phyloP scores from a whole-genome alignment of 345 rosid genomes.

The Fremontodendron californicum region DNA sequence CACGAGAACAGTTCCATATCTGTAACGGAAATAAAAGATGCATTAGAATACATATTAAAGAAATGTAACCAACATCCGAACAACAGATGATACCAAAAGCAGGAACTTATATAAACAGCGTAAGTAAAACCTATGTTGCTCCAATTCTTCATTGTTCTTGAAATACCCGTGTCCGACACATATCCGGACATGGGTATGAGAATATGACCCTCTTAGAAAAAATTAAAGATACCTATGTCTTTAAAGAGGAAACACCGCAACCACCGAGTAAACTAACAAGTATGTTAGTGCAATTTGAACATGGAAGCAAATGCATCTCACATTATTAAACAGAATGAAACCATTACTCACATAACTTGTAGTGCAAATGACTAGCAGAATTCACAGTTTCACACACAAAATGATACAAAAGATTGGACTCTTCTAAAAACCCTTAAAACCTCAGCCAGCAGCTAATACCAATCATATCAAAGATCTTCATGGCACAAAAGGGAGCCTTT shows the following conservation, averaged over 20 bases:
- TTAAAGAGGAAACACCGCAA: neutral
- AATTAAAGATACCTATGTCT: no score
- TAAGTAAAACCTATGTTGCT: neutral
- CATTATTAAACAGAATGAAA: neutral
- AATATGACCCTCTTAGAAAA: no score
- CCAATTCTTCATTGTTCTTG: no score
- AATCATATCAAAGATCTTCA: neutral
- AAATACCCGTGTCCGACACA: no score
- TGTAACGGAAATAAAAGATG: conserved; percentile 32
- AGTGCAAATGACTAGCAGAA: neutral
- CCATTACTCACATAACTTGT: neutral
- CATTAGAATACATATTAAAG: conserved; percentile 20
- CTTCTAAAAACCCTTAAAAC: neutral
- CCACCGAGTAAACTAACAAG: neutral
- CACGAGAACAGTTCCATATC: conserved; percentile 97
- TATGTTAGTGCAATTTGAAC: neutral
- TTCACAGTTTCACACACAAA: neutral
- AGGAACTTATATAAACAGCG: neutral
- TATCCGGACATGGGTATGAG: no score
- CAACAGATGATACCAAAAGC: neutral
- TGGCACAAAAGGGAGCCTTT: neutral
- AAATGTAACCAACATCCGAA: neutral
- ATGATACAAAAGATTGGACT: neutral
- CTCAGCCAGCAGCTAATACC: neutral
- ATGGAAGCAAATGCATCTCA: neutral